Evolutionary conservation across 805 yeast species (phyloP).

Genomic region (Suhomyces xylopsoci): DNA sequence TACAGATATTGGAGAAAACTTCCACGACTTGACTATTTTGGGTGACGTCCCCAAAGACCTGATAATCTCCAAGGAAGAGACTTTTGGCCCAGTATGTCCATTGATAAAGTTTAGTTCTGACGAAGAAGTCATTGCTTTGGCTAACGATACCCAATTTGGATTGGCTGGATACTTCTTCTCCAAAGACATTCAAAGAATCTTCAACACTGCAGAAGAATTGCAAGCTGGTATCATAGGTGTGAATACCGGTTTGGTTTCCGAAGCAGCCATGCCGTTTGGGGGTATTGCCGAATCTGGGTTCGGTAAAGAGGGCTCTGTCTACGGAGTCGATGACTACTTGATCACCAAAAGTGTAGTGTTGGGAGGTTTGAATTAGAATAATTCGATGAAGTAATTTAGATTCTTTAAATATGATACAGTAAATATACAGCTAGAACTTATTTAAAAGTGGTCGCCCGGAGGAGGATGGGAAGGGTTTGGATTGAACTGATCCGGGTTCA

Average conservation of each 20-base stretch:
- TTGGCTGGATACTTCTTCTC: conserved; percentile 76
- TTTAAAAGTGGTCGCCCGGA: neutral
- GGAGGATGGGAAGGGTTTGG: neutral
- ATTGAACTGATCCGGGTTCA: neutral
- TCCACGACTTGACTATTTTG: conserved; percentile 66
- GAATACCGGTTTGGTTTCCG: conserved; percentile 72
- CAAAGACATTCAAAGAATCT: conserved; percentile 49
- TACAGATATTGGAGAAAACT: conserved; percentile 56
- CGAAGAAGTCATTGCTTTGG: conserved; percentile 58
- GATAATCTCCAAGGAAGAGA: conserved; percentile 63
- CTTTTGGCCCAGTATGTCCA: conserved; percentile 80
- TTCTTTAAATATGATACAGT: neutral
- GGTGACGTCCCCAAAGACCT: conserved; percentile 57
- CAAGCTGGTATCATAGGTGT: conserved; percentile 82
- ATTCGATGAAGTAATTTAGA: neutral
- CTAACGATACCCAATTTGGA: conserved; percentile 70
- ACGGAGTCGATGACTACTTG: conserved; percentile 72
- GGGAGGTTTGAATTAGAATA: conserved; percentile 21
- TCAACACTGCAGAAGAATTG: conserved; percentile 62
- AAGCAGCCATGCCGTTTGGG: conserved; percentile 68
- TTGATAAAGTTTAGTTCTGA: conserved; percentile 61
- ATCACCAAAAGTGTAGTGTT: conserved; percentile 63
- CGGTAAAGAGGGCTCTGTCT: conserved; percentile 77
- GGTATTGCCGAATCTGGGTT: conserved; percentile 78
- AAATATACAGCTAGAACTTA: neutral